Evolutionary conservation across 2,329 filamentous ascomycete genomes (phyloP), one percentile per base, ranked within the genome.

Genomic region (Ophidiomyces ophidiicola): DNA sequence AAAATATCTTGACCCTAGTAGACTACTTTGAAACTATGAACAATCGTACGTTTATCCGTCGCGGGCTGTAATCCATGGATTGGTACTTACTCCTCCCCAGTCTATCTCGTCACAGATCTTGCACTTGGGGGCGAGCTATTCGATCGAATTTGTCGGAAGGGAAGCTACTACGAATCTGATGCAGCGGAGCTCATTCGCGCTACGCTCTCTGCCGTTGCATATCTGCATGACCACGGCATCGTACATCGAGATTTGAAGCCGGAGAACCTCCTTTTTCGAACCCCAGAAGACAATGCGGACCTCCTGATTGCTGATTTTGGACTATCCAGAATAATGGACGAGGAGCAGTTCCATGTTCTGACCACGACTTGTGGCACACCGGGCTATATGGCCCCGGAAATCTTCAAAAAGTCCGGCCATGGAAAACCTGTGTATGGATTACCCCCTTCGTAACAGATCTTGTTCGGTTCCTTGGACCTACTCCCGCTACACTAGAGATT

Each of bases 11-110:
- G 45, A 98, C 90, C 1, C 72, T 98, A 43, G 90, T 96, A 53
- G 90, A 98, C 67, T 98, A 96, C 64, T 98, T 98, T 57, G 90
- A 98, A 68, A 98, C 90, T 5, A 93, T 94, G 83, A 96, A 98
- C 67, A 98, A 98, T 64, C 74, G 76, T 80, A 63, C 42, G 70
- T 15, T 30, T 14, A 7, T n/a, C n/a, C n/a, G n/a, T 53, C 14
- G 24, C 14, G 15, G 14, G 18, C 17, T 21, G 7, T 23, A 24
- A 12, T 11, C 6, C n/a, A 11, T 26, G 28, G 7, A 8, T 12
- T 24, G n/a, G 20, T 25, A 36, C 32, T 41, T 36, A 41, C 24
- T 17, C 32, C 34, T 28, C 11, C 41, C 8, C 48, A 78, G 75
- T 98, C 49, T 98, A 98, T 61, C 79, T 98, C 25, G 90, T 98